Conservation (phyloP, 1,284 basidiomycete species). For the Cystobasidium pallidum region DNA sequence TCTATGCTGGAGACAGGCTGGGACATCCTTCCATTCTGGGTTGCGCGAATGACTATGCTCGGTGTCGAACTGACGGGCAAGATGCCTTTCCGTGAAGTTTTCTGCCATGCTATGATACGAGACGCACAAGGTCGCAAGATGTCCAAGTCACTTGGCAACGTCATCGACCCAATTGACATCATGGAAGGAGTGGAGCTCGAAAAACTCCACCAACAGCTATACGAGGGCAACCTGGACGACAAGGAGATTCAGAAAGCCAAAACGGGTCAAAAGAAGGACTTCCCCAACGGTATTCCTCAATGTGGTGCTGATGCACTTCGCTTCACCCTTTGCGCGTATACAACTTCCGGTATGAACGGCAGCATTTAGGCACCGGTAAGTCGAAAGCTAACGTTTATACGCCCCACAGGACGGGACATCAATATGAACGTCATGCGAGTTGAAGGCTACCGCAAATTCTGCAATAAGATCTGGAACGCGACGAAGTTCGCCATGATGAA, state of each 20-base stretch:
- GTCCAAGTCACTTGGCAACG: constrained; percentile 98
- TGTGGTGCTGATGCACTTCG: constrained; percentile 96
- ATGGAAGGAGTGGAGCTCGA: constrained; percentile 85
- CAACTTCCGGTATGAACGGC: constrained; percentile 78
- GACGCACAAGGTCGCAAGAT: constrained; percentile 99
- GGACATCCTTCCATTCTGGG: constrained; percentile 99
- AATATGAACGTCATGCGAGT: constrained; percentile 94
- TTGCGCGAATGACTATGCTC: constrained; percentile 96
- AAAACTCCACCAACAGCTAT: constrained; percentile 81
- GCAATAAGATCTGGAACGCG: constrained; percentile 99
- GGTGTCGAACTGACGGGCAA: constrained; percentile 85
- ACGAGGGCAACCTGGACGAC: constrained; percentile 90
- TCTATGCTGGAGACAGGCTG: constrained; percentile 94
- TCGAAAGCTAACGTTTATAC: no score
- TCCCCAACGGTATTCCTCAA: constrained; percentile 98
- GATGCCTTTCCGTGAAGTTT: constrained; percentile 96
- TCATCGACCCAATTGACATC: constrained; percentile 96
- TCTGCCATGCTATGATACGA: constrained; percentile 98
- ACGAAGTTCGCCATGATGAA: constrained; percentile 97
- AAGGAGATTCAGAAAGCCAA: constrained; percentile 91
- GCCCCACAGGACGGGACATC: constrained; percentile 86
- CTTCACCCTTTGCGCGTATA: constrained; percentile 94
- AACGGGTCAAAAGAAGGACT: constrained; percentile 97
- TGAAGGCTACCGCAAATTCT: constrained; percentile 99
- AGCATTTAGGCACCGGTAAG: no score